Evolutionary conservation across 192 early-diverging fungal species (phyloP), one percentile per base, ranked within the genome.

Genomic region (Coemansia sp.): DNA sequence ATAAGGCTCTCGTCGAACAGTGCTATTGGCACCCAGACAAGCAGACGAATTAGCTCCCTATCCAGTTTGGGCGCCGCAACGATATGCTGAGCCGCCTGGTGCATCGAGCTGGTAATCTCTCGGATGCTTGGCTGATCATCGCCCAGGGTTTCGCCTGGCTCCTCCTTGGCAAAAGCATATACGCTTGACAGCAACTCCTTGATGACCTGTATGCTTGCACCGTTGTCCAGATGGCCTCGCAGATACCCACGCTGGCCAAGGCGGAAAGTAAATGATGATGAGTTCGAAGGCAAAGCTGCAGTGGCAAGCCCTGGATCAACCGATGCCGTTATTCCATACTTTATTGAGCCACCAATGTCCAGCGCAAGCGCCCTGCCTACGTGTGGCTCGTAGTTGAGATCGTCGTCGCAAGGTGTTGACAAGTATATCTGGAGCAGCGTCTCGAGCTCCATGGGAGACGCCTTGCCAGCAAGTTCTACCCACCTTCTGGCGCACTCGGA

Each of bases 11-110:
- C 86, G 38, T 88, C 88, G 61, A 97, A 98, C 58, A 94, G 53
- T 16, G 87, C 77, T 19, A 96, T 81, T 6, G 96, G 95, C 62
- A 94, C 92, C 88, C 92, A 93, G 38, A 94, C 94, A 39, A 97
- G 72, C 58, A 93, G 86, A 44, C 89, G 86, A 40, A 96, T 75
- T 13, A 97, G 75, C 53, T 97, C 81, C 41, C 72, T 71, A 64
- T 77, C 80, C 3, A 70, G 21, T 1, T 49, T 37, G 26, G 53
- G 44, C 40, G 67, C 65, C 7, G 70, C 68, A 12, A 74, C 58
- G 5, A 76, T 58, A 13, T 48, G 61, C 38, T 77, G 76, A 11
- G 77, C 69, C 5, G 74, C 77, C 18, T 75, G 68, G 40, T 64
- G 64, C 70, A 84, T 58, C n/a, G 56, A 26, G 15, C 68, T 61